Conservation (phyloP, 139 green algal genomes). For the Chlamydomonas sphaeroides region DNA sequence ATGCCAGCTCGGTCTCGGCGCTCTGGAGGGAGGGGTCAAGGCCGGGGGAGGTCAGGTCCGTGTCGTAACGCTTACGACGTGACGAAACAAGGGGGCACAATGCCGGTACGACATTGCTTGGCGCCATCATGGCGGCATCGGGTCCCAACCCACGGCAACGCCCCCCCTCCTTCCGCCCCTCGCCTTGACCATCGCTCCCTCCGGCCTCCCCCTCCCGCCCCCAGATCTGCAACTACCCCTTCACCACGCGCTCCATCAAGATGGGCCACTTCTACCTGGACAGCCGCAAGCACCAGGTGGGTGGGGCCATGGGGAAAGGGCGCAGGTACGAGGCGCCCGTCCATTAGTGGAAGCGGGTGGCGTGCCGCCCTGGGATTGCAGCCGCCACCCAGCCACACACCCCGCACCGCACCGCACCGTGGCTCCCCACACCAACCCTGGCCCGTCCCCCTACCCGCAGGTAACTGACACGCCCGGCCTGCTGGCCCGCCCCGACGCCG, state of each 20-base stretch:
- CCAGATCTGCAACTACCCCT: constrained; percentile 97
- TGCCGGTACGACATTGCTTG: too few relatives aligned
- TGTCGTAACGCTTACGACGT: too few relatives aligned
- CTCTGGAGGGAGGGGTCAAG: too few relatives aligned
- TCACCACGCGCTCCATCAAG: constrained; percentile 96
- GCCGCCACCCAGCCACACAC: background rate
- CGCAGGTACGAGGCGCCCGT: too few relatives aligned
- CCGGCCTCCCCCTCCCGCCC: background rate
- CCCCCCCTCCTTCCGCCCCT: background rate
- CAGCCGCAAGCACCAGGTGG: constrained; percentile 81
- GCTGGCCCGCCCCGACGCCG: constrained; percentile 76
- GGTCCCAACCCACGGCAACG: background rate
- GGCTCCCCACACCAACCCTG: background rate
- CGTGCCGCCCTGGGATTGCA: too few relatives aligned
- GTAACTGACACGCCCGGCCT: constrained; percentile 97
- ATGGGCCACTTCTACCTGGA: constrained; percentile 98
- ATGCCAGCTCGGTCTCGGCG: too few relatives aligned
- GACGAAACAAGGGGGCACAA: too few relatives aligned
- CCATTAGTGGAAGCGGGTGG: too few relatives aligned
- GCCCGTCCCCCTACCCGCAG: constrained; percentile 36
- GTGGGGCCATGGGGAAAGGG: too few relatives aligned
- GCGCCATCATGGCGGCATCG: too few relatives aligned
- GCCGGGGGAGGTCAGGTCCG: too few relatives aligned
- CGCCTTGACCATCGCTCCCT: too few relatives aligned
- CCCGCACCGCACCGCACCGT: background rate